Conservation (phyloP, 1,139 yeast genomes). For the Debaryomyces nepalensis region DNA sequence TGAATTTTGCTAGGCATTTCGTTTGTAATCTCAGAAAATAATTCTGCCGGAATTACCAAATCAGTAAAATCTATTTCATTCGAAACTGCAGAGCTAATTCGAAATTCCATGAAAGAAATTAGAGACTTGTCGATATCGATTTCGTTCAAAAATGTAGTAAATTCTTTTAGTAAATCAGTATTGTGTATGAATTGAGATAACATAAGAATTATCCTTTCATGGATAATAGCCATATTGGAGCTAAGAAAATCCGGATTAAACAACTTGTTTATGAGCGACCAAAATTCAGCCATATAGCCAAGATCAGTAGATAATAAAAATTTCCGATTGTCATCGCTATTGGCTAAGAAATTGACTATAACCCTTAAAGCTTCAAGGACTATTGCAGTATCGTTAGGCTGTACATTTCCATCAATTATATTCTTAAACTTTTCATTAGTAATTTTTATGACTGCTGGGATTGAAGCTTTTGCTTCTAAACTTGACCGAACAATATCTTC, state of each 20-base stretch:
- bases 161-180: constrained; percentile 26
- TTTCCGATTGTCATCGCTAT: constrained; percentile 38
- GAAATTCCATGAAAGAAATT: background rate
- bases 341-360: constrained; percentile 43
- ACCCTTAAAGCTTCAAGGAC: constrained; percentile 31
- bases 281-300: constrained; percentile 23
- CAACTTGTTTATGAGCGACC: constrained; percentile 22
- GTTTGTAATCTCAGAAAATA: constrained; percentile 9
- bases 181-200: constrained; percentile 42
- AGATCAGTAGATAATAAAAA: constrained; percentile 19
- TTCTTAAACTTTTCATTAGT: constrained; percentile 16
- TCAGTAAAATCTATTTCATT: constrained; percentile 6
- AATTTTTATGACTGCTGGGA: constrained; percentile 15
- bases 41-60: constrained; percentile 3
- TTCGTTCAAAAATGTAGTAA: constrained; percentile 22
- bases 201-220: constrained; percentile 28
- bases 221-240: background rate
- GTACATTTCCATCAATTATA: constrained; percentile 11
- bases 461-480: constrained; percentile 14
- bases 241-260: constrained; percentile 6
- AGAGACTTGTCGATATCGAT: constrained; percentile 10
- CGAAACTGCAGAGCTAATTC: background rate
- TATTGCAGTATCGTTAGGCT: background rate
- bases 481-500: constrained; percentile 29
- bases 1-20: constrained; percentile 3